These are phyloP conservation scores for Rhamnella rubrinervis DNA, from an alignment of 331 rosid genomes.

Conservation along the genomic window DNA sequence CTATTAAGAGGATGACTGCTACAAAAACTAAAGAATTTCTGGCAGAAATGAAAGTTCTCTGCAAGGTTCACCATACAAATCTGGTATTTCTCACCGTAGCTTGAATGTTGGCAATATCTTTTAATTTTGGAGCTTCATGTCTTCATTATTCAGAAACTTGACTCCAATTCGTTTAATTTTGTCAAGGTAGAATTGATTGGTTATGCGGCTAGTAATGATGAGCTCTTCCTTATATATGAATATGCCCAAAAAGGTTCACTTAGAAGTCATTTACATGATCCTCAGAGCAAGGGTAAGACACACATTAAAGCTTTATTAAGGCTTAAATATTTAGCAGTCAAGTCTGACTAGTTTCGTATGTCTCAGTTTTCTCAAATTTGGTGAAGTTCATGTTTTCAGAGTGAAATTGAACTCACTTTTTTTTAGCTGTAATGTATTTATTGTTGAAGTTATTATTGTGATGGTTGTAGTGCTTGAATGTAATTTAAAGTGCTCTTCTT, in stretches of 20 bases:
- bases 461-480: not conserved
- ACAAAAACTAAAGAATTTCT: constrained; percentile 88
- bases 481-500: not conserved
- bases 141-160: constrained; percentile 32
- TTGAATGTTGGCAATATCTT: constrained; percentile 12
- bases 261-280: constrained; percentile 89
- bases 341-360: not conserved
- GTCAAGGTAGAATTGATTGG: constrained; percentile 99
- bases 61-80: constrained; percentile 97
- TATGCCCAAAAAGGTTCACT: constrained; percentile 96
- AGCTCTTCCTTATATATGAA: constrained; percentile 84
- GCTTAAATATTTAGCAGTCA: constrained; percentile 9
- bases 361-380: constrained; percentile 7
- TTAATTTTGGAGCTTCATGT: constrained; percentile 31
- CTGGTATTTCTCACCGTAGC: constrained; percentile 54
- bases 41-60: constrained; percentile 86
- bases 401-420: not conserved
- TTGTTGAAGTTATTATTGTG: not conserved
- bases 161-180: constrained; percentile 41
- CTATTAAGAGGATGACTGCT: constrained; percentile 92
- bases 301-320: constrained; percentile 12
- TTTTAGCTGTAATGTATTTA: too few relatives aligned
- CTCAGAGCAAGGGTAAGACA: constrained; percentile 79
- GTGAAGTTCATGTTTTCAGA: not conserved
- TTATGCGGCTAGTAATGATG: constrained; percentile 81